Conservation (phyloP, 2,329 filamentous ascomycete genomes). For the Claviceps pazoutovae region DNA sequence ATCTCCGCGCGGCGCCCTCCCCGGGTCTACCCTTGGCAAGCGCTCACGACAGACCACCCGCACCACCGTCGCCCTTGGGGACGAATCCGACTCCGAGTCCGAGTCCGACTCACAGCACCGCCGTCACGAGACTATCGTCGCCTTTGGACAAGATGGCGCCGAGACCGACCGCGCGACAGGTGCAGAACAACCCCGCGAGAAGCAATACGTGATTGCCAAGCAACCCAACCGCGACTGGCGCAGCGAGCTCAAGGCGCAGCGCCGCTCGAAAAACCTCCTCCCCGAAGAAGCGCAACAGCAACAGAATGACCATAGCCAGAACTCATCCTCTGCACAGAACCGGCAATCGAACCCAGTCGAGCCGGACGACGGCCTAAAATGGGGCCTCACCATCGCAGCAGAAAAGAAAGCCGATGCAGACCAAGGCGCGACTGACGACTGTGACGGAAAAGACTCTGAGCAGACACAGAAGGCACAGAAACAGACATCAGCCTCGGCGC, state of each 20-base stretch:
- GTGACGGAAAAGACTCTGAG: background rate
- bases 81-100: conserved; percentile 30
- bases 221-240: conserved; percentile 51
- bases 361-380: conserved; percentile 20
- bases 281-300: conserved; percentile 39
- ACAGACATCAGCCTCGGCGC: background rate
- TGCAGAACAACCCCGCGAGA: conserved; percentile 14
- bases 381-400: conserved; percentile 35
- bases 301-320: conserved; percentile 15
- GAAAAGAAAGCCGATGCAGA: conserved; percentile 16
- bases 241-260: conserved; percentile 34
- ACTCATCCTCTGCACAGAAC: conserved; percentile 3
- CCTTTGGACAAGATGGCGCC: conserved; percentile 31
- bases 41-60: conserved; percentile 26
- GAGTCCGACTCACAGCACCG: conserved; percentile 22
- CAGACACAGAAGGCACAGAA: background rate
- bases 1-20: conserved; percentile 14
- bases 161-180: conserved; percentile 25
- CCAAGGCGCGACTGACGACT: background rate
- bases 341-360: background rate
- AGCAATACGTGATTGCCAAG: conserved; percentile 40
- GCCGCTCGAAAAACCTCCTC: conserved; percentile 40
- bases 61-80: conserved; percentile 15
- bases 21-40: conserved; percentile 34
- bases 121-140: conserved; percentile 34